Conservation (phyloP, 495 filamentous ascomycete species). For the Hapsidospora chrysogenum region DNA sequence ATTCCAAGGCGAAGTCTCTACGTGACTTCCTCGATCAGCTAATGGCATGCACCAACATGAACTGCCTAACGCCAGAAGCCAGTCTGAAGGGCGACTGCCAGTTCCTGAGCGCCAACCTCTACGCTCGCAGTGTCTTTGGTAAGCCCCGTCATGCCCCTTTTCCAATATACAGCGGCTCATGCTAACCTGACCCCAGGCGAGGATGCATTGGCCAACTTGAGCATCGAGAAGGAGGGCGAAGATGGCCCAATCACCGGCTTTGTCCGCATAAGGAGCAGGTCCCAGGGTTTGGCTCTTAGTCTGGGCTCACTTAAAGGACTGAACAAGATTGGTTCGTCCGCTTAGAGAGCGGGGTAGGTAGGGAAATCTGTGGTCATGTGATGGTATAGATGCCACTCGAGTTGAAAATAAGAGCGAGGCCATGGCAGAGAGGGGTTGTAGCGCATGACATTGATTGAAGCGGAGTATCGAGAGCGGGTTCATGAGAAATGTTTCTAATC, state of each 20-base stretch:
- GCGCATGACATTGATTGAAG: no score
- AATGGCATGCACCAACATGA: constrained; percentile 98
- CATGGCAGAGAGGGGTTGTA: no score
- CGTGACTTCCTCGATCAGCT: constrained; percentile 87
- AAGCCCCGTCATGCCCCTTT: no score
- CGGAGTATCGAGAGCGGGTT: no score
- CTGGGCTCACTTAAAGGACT: constrained; percentile 90
- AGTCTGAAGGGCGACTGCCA: constrained; percentile 95
- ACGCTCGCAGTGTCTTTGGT: constrained; percentile 98
- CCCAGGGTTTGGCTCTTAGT: constrained; percentile 87
- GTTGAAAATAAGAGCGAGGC: no score
- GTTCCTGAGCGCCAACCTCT: constrained; percentile 93
- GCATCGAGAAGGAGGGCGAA: constrained; percentile 94
- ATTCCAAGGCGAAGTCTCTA: constrained; percentile 83
- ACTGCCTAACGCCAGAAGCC: constrained; percentile 89
- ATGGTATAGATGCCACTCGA: no score
- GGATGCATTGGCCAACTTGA: constrained; percentile 95
- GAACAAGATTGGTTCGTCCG: constrained; percentile 52
- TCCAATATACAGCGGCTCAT: constrained; percentile 2
- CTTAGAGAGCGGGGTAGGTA: constrained; percentile 12
- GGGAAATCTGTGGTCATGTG: no score
- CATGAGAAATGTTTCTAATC: no score
- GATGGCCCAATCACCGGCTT: constrained; percentile 97
- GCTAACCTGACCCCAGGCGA: constrained; percentile 48
- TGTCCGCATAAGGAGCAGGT: constrained; percentile 93